Evolutionary conservation across 768 basidiomycete genomes (phyloP), one percentile per base, ranked within the genome.

Genomic region (Pleurotus giganteus): DNA sequence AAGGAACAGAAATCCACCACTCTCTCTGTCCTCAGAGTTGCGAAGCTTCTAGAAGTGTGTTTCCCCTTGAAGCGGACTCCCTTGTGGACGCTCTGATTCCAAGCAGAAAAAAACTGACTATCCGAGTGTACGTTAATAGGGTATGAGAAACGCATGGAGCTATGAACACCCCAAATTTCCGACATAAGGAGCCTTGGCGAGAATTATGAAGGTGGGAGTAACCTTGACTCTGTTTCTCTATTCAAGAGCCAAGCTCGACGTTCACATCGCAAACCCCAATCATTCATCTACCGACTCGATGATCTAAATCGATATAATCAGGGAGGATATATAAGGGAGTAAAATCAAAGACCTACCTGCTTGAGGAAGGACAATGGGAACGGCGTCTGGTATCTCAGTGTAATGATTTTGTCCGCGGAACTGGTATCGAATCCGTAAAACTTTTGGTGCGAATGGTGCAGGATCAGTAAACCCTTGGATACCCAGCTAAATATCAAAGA

Each of bases 381-480:
- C 66, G 70, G 82, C 80, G 65, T 87, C 89, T 59, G 85, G 80
- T 53, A 88, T 83, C 65, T 92, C 90, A 65, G 86, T 83, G 63
- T 85, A 89, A 65, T 95, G 93, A 69, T 73, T 63, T 56, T 80
- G 79, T 37, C 83, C 85, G 63, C 80, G 78, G 76, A 95, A 97
- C 44, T 80, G 70, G 70, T 95, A 95, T 42, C 83, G 82, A 34
- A 95, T 75, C 27, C 83, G 76, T 49, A 94, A 71, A 4, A 74
- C 73, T 73, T 95, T 94, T 45, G 78, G 70, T 53, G 80, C 75
- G n/a, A 83, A 83, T 12, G 89, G 85, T 15, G 86, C 85, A 54
- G 90, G 89, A 71, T 96, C 93, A 65, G 82, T 85, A 74, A 97
- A 94, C n/a, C 93, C 93, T 63, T 91, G 85, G 36, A 96, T 75